These are phyloP conservation scores for Flaveria sonorensis DNA, from an alignment of 129 eudicot genomes.

Conservation along the genomic window DNA sequence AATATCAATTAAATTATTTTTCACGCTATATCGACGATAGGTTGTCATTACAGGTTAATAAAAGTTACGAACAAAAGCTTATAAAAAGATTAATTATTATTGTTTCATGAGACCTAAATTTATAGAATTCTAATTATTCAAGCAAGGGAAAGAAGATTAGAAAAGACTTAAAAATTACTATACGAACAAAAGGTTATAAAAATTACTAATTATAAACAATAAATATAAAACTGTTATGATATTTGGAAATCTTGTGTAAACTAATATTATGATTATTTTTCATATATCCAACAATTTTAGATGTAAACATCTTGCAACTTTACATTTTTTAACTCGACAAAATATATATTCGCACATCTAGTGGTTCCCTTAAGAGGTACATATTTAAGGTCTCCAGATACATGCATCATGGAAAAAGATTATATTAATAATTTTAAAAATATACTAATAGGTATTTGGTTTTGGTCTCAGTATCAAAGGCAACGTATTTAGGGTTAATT, in stretches of 20 bases:
- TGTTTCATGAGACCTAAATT: background rate
- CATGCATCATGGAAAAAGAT: background rate
- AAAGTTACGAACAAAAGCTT: no score
- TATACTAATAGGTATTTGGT: background rate
- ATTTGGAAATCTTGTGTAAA: no score
- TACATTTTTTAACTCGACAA: background rate
- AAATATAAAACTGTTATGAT: no score
- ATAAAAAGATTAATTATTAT: background rate
- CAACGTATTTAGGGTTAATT: background rate
- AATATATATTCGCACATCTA: background rate
- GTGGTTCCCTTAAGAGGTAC: background rate
- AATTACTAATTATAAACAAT: no score
- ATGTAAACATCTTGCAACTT: no score
- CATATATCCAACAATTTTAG: no score
- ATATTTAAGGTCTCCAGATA: background rate
- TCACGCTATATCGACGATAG: no score
- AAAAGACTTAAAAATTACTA: no score
- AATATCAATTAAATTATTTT: no score
- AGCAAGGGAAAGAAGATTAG: background rate
- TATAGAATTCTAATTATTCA: background rate
- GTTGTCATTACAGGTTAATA: no score
- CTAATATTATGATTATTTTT: no score
- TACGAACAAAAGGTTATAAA: no score
- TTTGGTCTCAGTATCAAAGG: background rate
- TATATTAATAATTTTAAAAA: background rate